Evolutionary conservation across 208 protist species (phyloP).

Genomic region (Leptomonas seymouri): DNA sequence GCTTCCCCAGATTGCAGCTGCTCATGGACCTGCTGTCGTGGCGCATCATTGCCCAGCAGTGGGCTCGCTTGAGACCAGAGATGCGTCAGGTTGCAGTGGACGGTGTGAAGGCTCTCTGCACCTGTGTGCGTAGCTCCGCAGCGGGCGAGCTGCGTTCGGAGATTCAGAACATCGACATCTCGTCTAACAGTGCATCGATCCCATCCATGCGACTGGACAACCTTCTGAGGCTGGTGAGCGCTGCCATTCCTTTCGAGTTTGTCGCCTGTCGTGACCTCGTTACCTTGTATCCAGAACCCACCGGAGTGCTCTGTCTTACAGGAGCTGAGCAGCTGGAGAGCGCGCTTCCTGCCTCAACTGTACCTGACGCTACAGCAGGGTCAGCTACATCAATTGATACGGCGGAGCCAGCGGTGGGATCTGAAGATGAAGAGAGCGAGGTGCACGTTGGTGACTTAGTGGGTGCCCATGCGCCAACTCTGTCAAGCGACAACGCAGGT

Average conservation of each 20-base stretch:
- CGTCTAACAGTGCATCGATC: background rate
- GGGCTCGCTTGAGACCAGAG: constrained; percentile 34
- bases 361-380: background rate
- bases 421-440: constrained; percentile 5
- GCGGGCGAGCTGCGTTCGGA: constrained; percentile 22
- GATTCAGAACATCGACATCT: constrained; percentile 8
- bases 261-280: constrained; percentile 13
- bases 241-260: constrained; percentile 33
- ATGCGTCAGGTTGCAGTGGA: constrained; percentile 27
- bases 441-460: constrained; percentile 19
- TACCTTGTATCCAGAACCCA: constrained; percentile 22
- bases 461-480: background rate
- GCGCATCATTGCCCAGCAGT: constrained; percentile 45
- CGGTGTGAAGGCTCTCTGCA: constrained; percentile 22
- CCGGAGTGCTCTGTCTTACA: constrained; percentile 9
- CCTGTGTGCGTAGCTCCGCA: constrained; percentile 5
- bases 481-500: too few species aligned
- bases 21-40: constrained; percentile 68
- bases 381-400: background rate
- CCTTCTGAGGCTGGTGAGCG: constrained; percentile 14
- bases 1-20: constrained; percentile 52
- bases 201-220: constrained; percentile 1
- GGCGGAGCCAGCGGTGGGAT: background rate
- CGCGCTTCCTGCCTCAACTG: background rate
- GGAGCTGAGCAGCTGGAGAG: background rate